Base-by-base conservation (phyloP, 768 basidiomycete genomes). In the Clitopilus hobsonii region DNA sequence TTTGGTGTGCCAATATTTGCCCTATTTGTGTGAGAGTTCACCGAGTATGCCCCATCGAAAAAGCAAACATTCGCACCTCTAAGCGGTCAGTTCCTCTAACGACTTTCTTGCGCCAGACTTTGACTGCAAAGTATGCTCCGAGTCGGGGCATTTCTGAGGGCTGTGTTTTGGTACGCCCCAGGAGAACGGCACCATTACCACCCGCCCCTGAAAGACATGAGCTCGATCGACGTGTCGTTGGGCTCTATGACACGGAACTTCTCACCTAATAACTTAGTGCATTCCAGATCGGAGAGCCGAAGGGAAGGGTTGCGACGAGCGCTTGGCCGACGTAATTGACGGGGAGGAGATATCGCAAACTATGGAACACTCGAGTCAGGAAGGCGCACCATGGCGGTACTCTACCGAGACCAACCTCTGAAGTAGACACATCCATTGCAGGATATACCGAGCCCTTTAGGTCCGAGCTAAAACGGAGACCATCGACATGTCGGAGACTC, bases 1-100 rank as follows among this genome's bases (percentile, higher is more conserved):
- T 30, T 74, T 73, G 6, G 67, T 65, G 0, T 56, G 54, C 23
- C 41, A 45, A 45, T 20, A 8, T 16, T 8, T 18, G 6, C 3
- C 22, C 41, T 45, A 45, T 14, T n/a, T n/a, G n/a, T n/a, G n/a
- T n/a, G n/a, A n/a, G n/a, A n/a, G n/a, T n/a, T n/a, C n/a, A n/a
- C n/a, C n/a, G n/a, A n/a, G n/a, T n/a, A n/a, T n/a, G n/a, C n/a
- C n/a, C n/a, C n/a, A n/a, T n/a, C n/a, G n/a, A n/a, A n/a, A n/a
- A n/a, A n/a, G n/a, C n/a, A n/a, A n/a, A n/a, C n/a, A n/a, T n/a
- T n/a, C n/a, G n/a, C n/a, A n/a, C n/a, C n/a, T n/a, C n/a, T 23
- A 45, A 16, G 10, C n/a, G 11, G 22, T 45, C 41, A 11, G n/a
- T 20, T 4, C 22, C 11, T 18, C 41, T 16, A 16, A 45, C 18